Conservation (phyloP, 768 basidiomycete species). For the Lactifluus piperatus region DNA sequence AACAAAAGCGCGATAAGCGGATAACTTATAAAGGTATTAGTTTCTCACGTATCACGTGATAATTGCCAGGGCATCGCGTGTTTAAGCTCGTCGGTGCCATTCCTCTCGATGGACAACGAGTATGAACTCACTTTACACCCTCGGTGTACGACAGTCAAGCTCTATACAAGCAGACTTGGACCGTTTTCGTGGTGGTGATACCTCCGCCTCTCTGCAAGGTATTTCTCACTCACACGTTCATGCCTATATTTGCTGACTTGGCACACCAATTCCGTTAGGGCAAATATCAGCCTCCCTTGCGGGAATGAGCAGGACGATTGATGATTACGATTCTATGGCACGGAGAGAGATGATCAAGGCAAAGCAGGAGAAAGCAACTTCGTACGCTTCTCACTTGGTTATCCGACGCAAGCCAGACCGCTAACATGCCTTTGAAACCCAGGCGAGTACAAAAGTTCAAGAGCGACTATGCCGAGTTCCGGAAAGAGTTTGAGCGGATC, state of each 20-base stretch:
- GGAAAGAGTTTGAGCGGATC: conserved; percentile 70
- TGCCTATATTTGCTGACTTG: conserved; percentile 21
- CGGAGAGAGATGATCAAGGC: conserved; percentile 93
- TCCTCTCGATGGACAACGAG: neutral
- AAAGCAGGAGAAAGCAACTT: conserved; percentile 93
- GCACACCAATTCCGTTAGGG: conserved; percentile 45
- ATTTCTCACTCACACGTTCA: conserved; percentile 26
- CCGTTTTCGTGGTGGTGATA: conserved; percentile 71
- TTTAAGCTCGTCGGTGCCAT: no score
- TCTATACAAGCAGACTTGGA: conserved; percentile 84
- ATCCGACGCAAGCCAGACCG: no score
- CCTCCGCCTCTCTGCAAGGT: conserved; percentile 79
- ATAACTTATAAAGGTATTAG: no score
- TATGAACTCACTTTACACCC: conserved; percentile 95
- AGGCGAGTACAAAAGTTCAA: conserved; percentile 94
- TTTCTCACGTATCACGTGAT: neutral
- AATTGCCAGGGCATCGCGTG: no score
- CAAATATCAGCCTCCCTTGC: conserved; percentile 98
- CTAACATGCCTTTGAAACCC: neutral
- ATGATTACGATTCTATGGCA: conserved; percentile 96
- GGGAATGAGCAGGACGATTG: conserved; percentile 88
- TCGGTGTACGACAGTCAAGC: conserved; percentile 85
- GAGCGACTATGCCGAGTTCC: conserved; percentile 75
- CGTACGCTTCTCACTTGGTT: conserved; percentile 39
- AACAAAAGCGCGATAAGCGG: no score